phyloP scores from a whole-genome alignment of 768 basidiomycete species.

The Auricularia sp. region DNA sequence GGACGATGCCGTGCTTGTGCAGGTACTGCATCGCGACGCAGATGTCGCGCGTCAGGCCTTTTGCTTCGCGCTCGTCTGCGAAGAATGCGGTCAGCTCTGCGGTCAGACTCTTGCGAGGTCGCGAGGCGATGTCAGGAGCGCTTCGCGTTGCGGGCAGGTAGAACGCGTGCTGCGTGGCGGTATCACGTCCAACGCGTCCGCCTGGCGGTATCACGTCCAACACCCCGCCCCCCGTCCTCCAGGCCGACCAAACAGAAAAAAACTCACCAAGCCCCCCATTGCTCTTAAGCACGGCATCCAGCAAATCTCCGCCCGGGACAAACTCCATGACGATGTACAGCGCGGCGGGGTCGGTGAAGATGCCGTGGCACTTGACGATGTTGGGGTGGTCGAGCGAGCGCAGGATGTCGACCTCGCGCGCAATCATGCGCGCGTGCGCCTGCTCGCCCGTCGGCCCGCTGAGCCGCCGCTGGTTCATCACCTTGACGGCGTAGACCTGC shows the following conservation, averaged over 20 bases:
- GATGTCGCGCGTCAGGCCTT: constrained; percentile 26
- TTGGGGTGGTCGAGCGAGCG: constrained; percentile 68
- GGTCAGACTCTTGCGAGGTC: background rate
- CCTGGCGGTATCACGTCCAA: no score
- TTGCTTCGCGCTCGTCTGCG: constrained; percentile 24
- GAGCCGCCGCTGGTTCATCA: constrained; percentile 15
- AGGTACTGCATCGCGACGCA: constrained; percentile 39
- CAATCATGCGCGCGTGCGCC: constrained; percentile 32
- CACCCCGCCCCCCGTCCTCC: no score
- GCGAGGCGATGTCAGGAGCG: background rate
- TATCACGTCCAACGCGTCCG: no score
- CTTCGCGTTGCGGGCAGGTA: no score
- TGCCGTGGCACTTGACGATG: constrained; percentile 70
- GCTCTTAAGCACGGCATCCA: constrained; percentile 23
- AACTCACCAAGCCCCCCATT: constrained; percentile 50
- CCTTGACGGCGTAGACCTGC: constrained; percentile 74
- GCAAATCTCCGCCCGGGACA: constrained; percentile 27
- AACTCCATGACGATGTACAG: constrained; percentile 27
- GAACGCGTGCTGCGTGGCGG: no score
- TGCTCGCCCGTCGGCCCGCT: constrained; percentile 7
- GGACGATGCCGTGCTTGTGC: constrained; percentile 67
- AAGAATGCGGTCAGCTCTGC: background rate
- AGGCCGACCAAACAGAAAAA: no score
- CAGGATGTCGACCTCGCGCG: constrained; percentile 71
- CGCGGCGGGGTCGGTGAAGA: constrained; percentile 52